Evolutionary conservation across 2,329 filamentous ascomycete species (phyloP), one percentile per base, ranked within the genome.

Genomic region (Aaosphaeria pasadenensis): DNA sequence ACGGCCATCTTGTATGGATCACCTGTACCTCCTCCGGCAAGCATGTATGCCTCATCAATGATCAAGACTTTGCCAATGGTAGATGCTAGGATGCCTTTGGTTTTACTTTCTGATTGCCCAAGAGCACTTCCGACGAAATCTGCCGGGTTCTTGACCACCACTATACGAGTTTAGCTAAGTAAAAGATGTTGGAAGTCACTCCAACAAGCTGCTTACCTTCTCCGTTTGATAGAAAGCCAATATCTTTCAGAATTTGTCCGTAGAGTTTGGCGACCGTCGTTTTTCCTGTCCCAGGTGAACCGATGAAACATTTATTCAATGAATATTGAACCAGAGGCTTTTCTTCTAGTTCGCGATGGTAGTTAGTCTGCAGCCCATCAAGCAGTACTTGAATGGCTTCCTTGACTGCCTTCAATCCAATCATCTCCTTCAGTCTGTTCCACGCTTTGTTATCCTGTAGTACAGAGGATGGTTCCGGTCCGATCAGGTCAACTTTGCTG

Each of bases 11-110:
- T 86, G 70, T 71, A 90, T 0, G 53, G 49, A 54, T 84, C 78
- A 1, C 69, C 62, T 11, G 73, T 52, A 0, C 45, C 44, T 1
- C 64, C 59, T 0, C 60, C 64, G 5, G 64, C 63, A 0, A 92
- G 74, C 32, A 83, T 82, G 53, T 92, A 91, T 0, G 88, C 88
- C 60, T 94, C 88, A 52, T 92, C 88, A 3, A 92, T 90, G 11
- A 92, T 81, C 0, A 92, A 76, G 0, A 91, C 86, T 54, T 91
- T 92, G 0, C 89, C 88, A 0, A 78, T 54, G 0, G 85, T 83
- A 0, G 83, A 71, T 0, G 80, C 81, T 0, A 92, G 74, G 5
- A 91, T 90, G 0, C 74, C 84, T 54, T 89, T 91, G 0, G 88
- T 91, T 32, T 84, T 82, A 2, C 77, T 73, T 63, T 92, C 88